Conservation (phyloP, 1,139 yeast species). For the Zygosaccharomyces pseudobailii region DNA sequence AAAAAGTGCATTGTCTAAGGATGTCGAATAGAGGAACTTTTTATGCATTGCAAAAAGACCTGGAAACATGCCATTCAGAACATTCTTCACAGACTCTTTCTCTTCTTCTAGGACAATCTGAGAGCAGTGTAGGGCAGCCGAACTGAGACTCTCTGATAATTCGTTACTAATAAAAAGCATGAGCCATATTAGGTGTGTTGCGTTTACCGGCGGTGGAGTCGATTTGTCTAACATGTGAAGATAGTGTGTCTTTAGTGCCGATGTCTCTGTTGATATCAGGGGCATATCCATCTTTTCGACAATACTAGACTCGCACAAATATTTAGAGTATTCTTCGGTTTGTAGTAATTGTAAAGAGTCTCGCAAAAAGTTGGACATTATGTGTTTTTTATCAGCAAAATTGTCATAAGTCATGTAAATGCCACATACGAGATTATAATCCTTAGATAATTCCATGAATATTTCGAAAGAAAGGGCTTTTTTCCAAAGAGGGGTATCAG, state of each 20-base stretch:
- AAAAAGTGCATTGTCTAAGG: conserved; percentile 62
- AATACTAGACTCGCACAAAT: conserved; percentile 36
- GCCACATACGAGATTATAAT: conserved; percentile 46
- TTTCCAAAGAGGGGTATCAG: conserved; percentile 61
- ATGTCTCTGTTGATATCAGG: conserved; percentile 32
- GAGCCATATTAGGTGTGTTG: conserved; percentile 58
- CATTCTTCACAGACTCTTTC: conserved; percentile 36
- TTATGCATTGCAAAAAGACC: conserved; percentile 46
- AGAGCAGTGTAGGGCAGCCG: conserved; percentile 40
- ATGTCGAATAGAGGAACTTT: conserved; percentile 53
- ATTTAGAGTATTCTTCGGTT: conserved; percentile 35
- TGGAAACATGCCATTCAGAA: conserved; percentile 36
- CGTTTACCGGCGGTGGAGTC: conserved; percentile 63
- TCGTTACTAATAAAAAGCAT: conserved; percentile 50
- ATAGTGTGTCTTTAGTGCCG: conserved; percentile 49
- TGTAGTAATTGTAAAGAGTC: conserved; percentile 39
- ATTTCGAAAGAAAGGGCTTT: conserved; percentile 68
- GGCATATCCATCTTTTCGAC: conserved; percentile 31
- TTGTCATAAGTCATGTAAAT: conserved; percentile 63
- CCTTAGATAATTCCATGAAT: conserved; percentile 54
- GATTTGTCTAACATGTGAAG: conserved; percentile 74
- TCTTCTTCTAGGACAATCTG: conserved; percentile 34
- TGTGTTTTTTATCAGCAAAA: conserved; percentile 52
- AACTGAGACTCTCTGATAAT: conserved; percentile 66
- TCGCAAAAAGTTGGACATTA: conserved; percentile 53